A percentile compares a stretch with the other conserved stretches of the same genome.
These are phyloP conservation scores for Metschnikowia proteae DNA, from an alignment of 805 yeast species.

Conservation along the genomic window DNA sequence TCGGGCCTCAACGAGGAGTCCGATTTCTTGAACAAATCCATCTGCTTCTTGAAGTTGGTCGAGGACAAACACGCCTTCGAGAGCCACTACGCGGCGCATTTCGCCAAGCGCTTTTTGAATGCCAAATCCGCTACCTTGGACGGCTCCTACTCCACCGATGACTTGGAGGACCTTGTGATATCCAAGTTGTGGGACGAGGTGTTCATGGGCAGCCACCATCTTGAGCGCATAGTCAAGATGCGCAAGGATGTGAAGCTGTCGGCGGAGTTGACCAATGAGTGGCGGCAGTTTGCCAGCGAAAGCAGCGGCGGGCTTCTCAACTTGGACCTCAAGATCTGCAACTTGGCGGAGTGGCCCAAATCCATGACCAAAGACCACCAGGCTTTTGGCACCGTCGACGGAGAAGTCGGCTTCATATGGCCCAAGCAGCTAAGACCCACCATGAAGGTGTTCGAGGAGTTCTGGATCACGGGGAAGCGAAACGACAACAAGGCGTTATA, in stretches of 20 bases:
- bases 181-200: constrained; percentile 67
- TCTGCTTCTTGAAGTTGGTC: constrained; percentile 61
- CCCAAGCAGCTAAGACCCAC: constrained; percentile 36
- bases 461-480: constrained; percentile 37
- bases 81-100: constrained; percentile 75
- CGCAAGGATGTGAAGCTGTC: constrained; percentile 66
- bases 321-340: constrained; percentile 41
- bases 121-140: constrained; percentile 24
- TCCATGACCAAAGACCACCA: constrained; percentile 44
- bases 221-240: constrained; percentile 83
- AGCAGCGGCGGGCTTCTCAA: constrained; percentile 22
- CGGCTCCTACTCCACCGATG: constrained; percentile 22
- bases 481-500: constrained; percentile 40
- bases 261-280: constrained; percentile 35
- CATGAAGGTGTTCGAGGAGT: constrained; percentile 38
- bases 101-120: constrained; percentile 68
- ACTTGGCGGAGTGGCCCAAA: constrained; percentile 44
- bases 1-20: constrained; percentile 6
- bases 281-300: constrained; percentile 26
- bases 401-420: constrained; percentile 34
- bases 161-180: constrained; percentile 67
- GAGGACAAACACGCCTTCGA: constrained; percentile 86
- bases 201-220: constrained; percentile 60
- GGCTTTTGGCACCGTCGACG: constrained; percentile 22
- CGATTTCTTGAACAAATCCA: constrained; percentile 47